Percentiles rank a stretch among this genome's conserved stretches.
These are phyloP conservation scores for Pseudogymnoascus sp. DNA, from an alignment of 2,329 filamentous ascomycete species.

Conservation along the genomic window DNA sequence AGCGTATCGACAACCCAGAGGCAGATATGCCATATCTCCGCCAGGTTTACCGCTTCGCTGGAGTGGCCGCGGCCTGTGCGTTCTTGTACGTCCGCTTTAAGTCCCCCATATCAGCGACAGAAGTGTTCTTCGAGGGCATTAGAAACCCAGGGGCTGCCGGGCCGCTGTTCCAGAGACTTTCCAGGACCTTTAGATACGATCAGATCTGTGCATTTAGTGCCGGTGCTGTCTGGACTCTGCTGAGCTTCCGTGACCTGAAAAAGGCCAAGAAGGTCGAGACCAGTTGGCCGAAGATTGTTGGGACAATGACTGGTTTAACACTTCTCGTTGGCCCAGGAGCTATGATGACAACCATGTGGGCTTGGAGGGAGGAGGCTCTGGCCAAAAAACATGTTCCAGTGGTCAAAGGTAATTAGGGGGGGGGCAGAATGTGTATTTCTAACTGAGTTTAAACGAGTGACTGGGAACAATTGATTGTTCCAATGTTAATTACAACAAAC, in stretches of 20 bases:
- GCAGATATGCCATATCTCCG: constrained; percentile 24
- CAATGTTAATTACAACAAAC: not conserved
- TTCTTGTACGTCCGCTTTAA: constrained; percentile 17
- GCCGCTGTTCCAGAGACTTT: constrained; percentile 10
- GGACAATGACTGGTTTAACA: constrained; percentile 14
- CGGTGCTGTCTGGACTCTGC: constrained; percentile 24
- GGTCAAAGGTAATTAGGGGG: constrained; percentile 13
- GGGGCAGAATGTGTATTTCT: not conserved
- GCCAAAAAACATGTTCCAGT: constrained; percentile 13
- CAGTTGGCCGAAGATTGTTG: constrained; percentile 21
- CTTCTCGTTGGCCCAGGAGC: constrained; percentile 26
- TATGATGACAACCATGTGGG: constrained; percentile 24
- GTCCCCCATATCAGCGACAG: constrained; percentile 16
- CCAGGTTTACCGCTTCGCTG: constrained; percentile 17
- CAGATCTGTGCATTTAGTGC: constrained; percentile 21
- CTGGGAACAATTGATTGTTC: not conserved
- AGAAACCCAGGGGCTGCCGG: constrained; percentile 17
- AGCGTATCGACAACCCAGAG: constrained; percentile 17
- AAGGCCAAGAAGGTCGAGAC: constrained; percentile 22
- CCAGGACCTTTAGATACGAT: constrained; percentile 19
- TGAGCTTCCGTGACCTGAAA: constrained; percentile 29
- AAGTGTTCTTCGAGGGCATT: constrained; percentile 22
- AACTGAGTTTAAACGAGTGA: not conserved
- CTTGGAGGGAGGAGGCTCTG: constrained; percentile 30
- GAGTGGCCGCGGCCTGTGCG: constrained; percentile 6